Evolutionary conservation across 495 filamentous ascomycete species (phyloP).

Genomic region (Aspergillus biplanus): DNA sequence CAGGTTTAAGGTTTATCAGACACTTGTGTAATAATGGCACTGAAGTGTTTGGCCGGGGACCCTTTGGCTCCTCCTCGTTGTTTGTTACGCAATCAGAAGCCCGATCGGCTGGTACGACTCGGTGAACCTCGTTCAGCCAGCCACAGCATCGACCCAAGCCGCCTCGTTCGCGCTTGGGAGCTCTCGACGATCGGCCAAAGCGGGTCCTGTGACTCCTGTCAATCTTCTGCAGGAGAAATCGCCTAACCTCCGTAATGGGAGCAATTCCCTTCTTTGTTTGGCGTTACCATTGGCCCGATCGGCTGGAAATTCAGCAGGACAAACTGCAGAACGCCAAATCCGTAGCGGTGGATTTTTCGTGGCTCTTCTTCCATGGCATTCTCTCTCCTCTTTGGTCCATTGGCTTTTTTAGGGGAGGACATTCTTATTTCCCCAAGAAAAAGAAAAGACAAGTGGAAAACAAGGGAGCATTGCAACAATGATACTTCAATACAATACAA

Average conservation of each 20-base stretch:
- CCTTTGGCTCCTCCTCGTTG: background rate
- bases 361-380: background rate
- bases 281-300: background rate
- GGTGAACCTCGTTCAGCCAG: constrained; percentile 18
- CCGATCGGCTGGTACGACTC: background rate
- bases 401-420: background rate
- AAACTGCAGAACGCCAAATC: background rate
- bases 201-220: constrained; percentile 7
- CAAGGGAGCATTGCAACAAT: background rate
- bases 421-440: background rate
- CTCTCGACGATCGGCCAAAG: background rate
- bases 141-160: background rate
- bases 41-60: background rate
- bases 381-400: background rate
- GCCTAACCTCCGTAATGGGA: background rate
- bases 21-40: background rate
- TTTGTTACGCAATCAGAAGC: background rate
- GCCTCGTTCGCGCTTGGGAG: background rate
- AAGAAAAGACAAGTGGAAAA: too few species aligned
- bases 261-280: too few species aligned
- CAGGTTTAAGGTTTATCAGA: background rate
- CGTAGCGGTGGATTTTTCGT: background rate
- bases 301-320: background rate
- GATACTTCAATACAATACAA: background rate
- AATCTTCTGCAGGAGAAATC: constrained; percentile 18